These are phyloP conservation scores for Lipomyces sp. DNA, from an alignment of 805 yeast genomes.

Conservation along the genomic window DNA sequence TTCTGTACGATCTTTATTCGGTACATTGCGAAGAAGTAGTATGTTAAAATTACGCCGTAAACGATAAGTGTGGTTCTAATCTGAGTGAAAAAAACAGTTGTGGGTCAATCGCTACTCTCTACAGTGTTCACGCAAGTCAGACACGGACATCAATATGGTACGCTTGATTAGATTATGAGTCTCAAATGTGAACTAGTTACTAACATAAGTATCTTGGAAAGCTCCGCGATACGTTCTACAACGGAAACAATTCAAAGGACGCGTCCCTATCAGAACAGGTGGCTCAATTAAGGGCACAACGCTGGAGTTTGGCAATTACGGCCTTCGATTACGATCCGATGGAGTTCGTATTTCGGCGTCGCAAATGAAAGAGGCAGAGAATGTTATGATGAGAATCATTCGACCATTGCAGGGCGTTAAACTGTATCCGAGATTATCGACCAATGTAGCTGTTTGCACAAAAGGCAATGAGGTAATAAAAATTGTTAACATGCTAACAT, in stretches of 20 bases:
- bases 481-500: neutral
- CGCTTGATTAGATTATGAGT: neutral
- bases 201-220: neutral
- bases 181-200: neutral
- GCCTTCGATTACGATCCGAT: constrained; percentile 84
- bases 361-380: constrained; percentile 90
- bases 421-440: constrained; percentile 77
- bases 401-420: constrained; percentile 72
- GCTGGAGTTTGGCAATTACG: constrained; percentile 79
- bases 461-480: constrained; percentile 79
- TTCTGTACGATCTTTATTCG: constrained; percentile 19
- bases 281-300: constrained; percentile 90
- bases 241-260: constrained; percentile 86
- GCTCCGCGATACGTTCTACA: constrained; percentile 37
- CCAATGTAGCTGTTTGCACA: constrained; percentile 87
- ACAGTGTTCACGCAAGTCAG: constrained; percentile 24
- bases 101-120: neutral
- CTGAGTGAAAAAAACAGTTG: neutral
- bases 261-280: constrained; percentile 92
- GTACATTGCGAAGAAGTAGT: constrained; percentile 26
- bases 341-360: constrained; percentile 85
- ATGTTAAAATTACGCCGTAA: constrained; percentile 2
- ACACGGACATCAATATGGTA: constrained; percentile 51
- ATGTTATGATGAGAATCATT: constrained; percentile 78
- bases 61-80: constrained; percentile 1